phyloP scores from a whole-genome alignment of 805 yeast species.

The Tetrapisispora iriomotensis region DNA sequence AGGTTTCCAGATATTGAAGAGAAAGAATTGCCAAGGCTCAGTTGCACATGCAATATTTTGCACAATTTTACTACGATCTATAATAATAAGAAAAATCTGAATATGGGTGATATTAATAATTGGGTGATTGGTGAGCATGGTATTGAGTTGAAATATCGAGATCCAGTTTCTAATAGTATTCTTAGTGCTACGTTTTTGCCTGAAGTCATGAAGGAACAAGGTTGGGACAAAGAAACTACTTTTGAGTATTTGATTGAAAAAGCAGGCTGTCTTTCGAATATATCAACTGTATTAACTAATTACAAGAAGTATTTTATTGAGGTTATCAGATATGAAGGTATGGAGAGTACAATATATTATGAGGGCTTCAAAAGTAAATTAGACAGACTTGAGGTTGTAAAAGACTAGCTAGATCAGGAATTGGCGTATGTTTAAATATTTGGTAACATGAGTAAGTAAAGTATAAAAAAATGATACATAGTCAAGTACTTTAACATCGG shows the following conservation, averaged over 20 bases:
- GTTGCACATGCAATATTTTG: slow-evolving; percentile 28
- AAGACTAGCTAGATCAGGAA: neutral
- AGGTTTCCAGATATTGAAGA: slow-evolving; percentile 58
- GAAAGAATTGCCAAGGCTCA: slow-evolving; percentile 44
- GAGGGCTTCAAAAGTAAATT: slow-evolving; percentile 30
- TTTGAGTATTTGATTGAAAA: slow-evolving; percentile 60
- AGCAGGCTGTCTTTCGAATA: slow-evolving; percentile 40
- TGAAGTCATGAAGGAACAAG: slow-evolving; percentile 79
- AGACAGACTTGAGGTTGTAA: neutral
- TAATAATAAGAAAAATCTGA: slow-evolving; percentile 34
- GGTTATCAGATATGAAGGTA: slow-evolving; percentile 48
- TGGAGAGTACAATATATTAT: slow-evolving; percentile 35
- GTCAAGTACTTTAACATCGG: too few relatives aligned
- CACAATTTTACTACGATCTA: slow-evolving; percentile 32
- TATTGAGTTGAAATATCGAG: slow-evolving; percentile 45
- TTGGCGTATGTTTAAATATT: too few relatives aligned
- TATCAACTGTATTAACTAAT: slow-evolving; percentile 26
- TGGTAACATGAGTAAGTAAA: too few relatives aligned
- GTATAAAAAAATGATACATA: too few relatives aligned
- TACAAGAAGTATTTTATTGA: slow-evolving; percentile 29
- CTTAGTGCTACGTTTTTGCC: slow-evolving; percentile 82
- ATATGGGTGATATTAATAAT: slow-evolving; percentile 39
- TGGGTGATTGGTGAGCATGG: slow-evolving; percentile 87
- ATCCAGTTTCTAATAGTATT: slow-evolving; percentile 27
- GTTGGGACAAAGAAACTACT: slow-evolving; percentile 63